These are phyloP conservation scores for Klebsormidium nitens DNA, from an alignment of 139 green algal species.

Conservation along the genomic window DNA sequence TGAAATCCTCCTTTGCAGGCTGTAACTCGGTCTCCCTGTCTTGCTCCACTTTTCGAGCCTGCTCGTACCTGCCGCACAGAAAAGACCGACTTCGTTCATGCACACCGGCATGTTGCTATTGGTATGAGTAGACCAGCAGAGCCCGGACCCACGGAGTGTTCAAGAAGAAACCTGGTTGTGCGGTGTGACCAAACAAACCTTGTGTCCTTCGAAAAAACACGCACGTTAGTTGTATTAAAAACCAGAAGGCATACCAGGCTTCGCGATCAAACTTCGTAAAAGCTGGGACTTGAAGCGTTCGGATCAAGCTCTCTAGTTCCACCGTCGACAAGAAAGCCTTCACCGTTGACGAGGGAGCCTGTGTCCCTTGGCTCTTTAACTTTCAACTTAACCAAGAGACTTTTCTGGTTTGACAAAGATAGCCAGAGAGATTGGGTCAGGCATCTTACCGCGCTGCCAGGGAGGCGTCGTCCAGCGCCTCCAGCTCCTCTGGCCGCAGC, in stretches of 20 bases:
- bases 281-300: conserved; percentile 5
- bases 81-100: neutral
- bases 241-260: neutral
- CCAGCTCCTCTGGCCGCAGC: conserved; percentile 85
- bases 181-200: no score
- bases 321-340: conserved; percentile 1
- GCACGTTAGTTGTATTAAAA: no score
- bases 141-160: neutral
- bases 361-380: neutral
- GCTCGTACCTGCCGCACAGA: conserved; percentile 30
- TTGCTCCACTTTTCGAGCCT: conserved; percentile 13
- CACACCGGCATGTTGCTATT: neutral
- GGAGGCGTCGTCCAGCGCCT: conserved; percentile 72
- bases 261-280: conserved; percentile 4
- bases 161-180: no score
- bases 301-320: neutral
- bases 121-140: neutral
- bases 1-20: conserved; percentile 74
- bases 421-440: conserved; percentile 3
- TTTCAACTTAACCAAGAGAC: neutral
- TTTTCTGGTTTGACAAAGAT: neutral
- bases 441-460: conserved; percentile 29
- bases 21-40: no score
- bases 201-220: no score
- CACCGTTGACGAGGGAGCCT: no score